Conservation (phyloP, 306 rosid species). For the Cicer judaicum region DNA sequence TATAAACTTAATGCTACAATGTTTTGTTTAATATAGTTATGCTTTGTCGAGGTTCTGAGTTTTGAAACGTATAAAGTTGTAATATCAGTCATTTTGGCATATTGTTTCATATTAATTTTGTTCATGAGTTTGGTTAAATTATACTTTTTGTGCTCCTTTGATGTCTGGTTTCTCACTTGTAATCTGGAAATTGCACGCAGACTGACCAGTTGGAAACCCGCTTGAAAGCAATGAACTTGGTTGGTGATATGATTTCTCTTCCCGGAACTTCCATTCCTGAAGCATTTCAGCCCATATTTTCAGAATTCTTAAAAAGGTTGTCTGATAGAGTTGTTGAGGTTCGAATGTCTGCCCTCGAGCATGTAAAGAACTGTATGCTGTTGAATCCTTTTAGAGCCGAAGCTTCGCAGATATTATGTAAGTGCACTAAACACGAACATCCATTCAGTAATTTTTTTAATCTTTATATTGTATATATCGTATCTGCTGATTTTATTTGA, state of each 20-base stretch:
- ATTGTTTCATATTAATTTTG: conserved; percentile 7
- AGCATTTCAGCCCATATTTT: conserved; percentile 89
- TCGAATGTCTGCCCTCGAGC: conserved; percentile 87
- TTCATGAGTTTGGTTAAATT: conserved; percentile 16
- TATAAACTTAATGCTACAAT: conserved; percentile 26
- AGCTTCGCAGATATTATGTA: conserved; percentile 80
- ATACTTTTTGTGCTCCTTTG: conserved; percentile 7
- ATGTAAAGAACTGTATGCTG: conserved; percentile 81
- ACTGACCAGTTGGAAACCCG: conserved; percentile 92
- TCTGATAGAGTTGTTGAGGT: conserved; percentile 89
- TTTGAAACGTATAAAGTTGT: conserved; percentile 24
- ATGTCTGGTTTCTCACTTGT: conserved; percentile 46
- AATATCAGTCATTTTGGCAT: conserved; percentile 21
- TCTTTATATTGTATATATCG: conserved; percentile 18
- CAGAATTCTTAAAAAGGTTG: conserved; percentile 93
- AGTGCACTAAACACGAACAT: conserved; percentile 43
- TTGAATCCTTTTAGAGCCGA: conserved; percentile 81
- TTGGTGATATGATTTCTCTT: conserved; percentile 88
- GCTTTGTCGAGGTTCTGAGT: conserved; percentile 33
- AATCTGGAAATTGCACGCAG: conserved; percentile 70
- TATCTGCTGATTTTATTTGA: conserved; percentile 50
- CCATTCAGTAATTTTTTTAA: conserved; percentile 9
- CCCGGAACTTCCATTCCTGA: conserved; percentile 75
- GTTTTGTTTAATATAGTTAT: conserved; percentile 2
- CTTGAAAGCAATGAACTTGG: conserved; percentile 84